These are phyloP conservation scores for Pichia sp. DNA, from an alignment of 1,139 yeast species.

Conservation along the genomic window DNA sequence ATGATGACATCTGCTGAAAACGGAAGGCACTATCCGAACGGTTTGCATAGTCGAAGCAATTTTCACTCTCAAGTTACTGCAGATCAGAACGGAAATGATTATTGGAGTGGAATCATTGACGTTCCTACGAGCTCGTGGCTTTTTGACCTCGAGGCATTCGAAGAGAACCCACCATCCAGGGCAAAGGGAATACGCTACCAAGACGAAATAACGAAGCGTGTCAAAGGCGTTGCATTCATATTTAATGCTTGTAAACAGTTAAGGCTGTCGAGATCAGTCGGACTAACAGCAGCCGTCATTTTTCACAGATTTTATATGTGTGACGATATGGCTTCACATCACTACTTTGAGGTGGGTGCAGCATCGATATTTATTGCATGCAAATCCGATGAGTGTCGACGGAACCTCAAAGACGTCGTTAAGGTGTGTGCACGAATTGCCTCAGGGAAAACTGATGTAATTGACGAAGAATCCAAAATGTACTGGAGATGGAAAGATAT, in stretches of 20 bases:
- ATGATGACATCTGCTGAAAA: no score
- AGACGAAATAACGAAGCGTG: conserved; percentile 35
- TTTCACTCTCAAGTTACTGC: no score
- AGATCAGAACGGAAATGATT: conserved; percentile 2
- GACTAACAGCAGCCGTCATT: conserved; percentile 40
- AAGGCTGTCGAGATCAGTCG: conserved; percentile 39
- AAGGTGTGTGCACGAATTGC: conserved; percentile 40
- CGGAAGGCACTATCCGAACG: no score
- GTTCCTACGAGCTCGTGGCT: conserved; percentile 25
- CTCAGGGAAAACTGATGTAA: conserved; percentile 30
- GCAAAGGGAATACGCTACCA: conserved; percentile 30
- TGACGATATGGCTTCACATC: conserved; percentile 33
- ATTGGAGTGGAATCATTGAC: conserved; percentile 25
- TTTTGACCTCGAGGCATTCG: conserved; percentile 23
- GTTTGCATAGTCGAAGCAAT: no score
- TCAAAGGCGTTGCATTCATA: conserved; percentile 41
- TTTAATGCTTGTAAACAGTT: conserved; percentile 37
- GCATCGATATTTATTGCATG: conserved; percentile 44
- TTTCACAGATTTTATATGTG: conserved; percentile 47
- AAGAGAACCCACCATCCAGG: conserved; percentile 29
- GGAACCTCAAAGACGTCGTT: conserved; percentile 40
- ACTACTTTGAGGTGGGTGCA: conserved; percentile 39
- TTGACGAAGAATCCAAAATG: conserved; percentile 41
- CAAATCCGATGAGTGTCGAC: conserved; percentile 43
- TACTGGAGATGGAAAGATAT: conserved; percentile 46